Conservation (phyloP, 345 rosid species). For the Brassica rapa region DNA sequence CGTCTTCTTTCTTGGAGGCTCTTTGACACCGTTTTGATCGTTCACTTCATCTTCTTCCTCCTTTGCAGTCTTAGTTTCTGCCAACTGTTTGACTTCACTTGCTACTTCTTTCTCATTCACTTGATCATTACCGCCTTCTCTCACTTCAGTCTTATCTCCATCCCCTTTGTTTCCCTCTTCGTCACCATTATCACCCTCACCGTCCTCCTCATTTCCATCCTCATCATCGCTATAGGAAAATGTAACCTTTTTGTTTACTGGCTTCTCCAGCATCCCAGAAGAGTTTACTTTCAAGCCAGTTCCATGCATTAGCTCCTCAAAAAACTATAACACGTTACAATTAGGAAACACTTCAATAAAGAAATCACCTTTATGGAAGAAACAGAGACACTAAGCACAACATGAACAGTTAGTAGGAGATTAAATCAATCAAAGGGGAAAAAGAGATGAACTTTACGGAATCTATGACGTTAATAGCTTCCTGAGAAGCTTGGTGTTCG, state of each 20-base stretch:
- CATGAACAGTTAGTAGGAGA: background rate
- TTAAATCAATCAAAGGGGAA: background rate
- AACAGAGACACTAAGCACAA: slow-evolving; percentile 1
- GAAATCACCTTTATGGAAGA: background rate
- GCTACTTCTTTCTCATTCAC: slow-evolving; percentile 37
- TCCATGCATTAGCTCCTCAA: slow-evolving; percentile 72
- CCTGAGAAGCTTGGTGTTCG: slow-evolving; percentile 63
- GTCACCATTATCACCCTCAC: slow-evolving; percentile 33
- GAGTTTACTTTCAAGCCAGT: slow-evolving; percentile 43
- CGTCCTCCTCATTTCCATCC: slow-evolving; percentile 11
- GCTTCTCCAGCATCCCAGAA: slow-evolving; percentile 50
- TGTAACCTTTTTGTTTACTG: slow-evolving; percentile 73
- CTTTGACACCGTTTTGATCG: slow-evolving; percentile 42
- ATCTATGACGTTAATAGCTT: slow-evolving; percentile 80
- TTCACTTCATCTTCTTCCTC: slow-evolving; percentile 38
- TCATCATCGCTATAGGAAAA: slow-evolving; percentile 70
- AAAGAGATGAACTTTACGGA: slow-evolving; percentile 53
- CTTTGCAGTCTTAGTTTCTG: slow-evolving; percentile 39
- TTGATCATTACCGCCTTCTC: slow-evolving; percentile 4
- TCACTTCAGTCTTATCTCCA: slow-evolving; percentile 30
- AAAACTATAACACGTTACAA: slow-evolving; percentile 52
- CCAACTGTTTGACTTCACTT: slow-evolving; percentile 34
- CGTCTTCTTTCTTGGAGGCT: slow-evolving; percentile 70
- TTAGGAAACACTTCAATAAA: slow-evolving; percentile 6
- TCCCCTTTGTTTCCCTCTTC: slow-evolving; percentile 36